Evolutionary conservation across 2,329 filamentous ascomycete species (phyloP).

Genomic region (Colletotrichum sojae): DNA sequence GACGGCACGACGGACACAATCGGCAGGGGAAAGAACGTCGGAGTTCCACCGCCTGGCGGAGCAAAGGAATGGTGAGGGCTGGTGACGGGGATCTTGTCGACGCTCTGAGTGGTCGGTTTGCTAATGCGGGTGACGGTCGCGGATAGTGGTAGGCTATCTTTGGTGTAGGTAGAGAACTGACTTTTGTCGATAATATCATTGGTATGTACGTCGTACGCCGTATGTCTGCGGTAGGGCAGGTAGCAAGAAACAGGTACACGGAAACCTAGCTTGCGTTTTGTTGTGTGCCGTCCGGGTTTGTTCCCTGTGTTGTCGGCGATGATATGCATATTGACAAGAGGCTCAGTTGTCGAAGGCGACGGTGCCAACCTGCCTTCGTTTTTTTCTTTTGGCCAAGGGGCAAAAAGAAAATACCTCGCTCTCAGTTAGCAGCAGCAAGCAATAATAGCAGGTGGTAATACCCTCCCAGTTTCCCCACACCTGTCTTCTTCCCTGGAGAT

Average conservation of each 20-base stretch:
- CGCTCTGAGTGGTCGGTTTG: constrained; percentile 15
- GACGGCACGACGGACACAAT: constrained; percentile 22
- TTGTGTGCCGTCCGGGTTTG: no score
- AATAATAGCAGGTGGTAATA: no score
- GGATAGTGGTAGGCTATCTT: constrained; percentile 17
- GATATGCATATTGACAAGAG: constrained; percentile 35
- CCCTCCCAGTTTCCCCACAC: no score
- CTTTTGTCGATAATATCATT: not conserved
- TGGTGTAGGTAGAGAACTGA: not conserved
- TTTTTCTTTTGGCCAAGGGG: not conserved
- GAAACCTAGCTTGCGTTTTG: no score
- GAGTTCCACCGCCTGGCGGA: constrained; percentile 34
- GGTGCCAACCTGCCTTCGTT: not conserved
- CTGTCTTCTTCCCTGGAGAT: no score
- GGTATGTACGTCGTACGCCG: not conserved
- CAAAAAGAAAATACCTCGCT: no score
- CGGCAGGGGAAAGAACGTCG: constrained; percentile 31
- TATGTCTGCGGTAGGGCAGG: no score
- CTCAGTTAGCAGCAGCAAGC: no score
- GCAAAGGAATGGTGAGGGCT: constrained; percentile 27
- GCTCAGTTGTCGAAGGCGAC: constrained; percentile 11
- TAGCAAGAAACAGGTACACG: no score
- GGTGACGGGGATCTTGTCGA: constrained; percentile 9
- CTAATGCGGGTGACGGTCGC: constrained; percentile 8
- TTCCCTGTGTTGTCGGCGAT: constrained; percentile 25